Conservation (phyloP, 2,329 filamentous ascomycete species). For the Aspergillus quadricinctus region DNA sequence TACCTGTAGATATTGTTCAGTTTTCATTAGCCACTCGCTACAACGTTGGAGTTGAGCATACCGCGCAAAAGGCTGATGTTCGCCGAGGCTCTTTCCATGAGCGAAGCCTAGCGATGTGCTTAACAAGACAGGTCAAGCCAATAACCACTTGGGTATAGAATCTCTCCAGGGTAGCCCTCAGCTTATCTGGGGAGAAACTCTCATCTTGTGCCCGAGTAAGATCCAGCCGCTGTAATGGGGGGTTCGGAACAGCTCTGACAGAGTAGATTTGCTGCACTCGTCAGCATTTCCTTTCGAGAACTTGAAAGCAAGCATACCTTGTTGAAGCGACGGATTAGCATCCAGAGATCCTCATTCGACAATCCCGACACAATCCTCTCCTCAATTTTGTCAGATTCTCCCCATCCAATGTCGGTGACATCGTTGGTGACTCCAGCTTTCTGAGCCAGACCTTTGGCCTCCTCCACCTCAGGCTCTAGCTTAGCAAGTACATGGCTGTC, state of each 20-base stretch:
- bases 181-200: conserved; percentile 78
- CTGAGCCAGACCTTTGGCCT: conserved; percentile 15
- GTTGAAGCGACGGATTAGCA: conserved; percentile 68
- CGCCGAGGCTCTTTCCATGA: conserved; percentile 72
- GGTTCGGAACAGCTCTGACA: conserved; percentile 62
- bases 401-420: conserved; percentile 14
- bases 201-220: conserved; percentile 77
- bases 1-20: conserved; percentile 24
- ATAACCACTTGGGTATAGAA: conserved; percentile 77
- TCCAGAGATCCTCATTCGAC: conserved; percentile 69
- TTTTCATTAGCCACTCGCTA: neutral
- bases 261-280: conserved; percentile 57
- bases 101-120: conserved; percentile 70
- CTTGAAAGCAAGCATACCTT: conserved; percentile 48
- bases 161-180: conserved; percentile 71
- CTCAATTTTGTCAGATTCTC: conserved; percentile 11
- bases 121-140: conserved; percentile 60
- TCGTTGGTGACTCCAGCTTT: conserved; percentile 8
- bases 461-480: conserved; percentile 7
- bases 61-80: conserved; percentile 61
- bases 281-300: conserved; percentile 6
- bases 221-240: conserved; percentile 65
- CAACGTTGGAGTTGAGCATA: conserved; percentile 24
- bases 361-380: conserved; percentile 60
- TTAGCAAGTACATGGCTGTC: conserved; percentile 15